Conservation (phyloP, 1,284 basidiomycete genomes). For the Ceratobasidium sp. region DNA sequence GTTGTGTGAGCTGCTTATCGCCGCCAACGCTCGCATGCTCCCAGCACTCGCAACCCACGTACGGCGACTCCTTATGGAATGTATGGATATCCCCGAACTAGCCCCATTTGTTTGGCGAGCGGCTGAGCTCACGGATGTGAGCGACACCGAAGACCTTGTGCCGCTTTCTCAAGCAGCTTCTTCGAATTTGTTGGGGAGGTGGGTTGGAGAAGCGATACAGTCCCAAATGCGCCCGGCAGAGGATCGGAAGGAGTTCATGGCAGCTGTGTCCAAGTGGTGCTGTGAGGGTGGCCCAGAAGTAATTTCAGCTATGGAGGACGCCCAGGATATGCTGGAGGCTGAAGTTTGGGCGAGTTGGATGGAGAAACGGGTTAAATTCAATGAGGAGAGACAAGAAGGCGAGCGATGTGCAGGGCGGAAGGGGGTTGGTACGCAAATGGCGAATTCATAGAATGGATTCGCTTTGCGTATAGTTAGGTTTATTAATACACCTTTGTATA, state of each 20-base stretch:
- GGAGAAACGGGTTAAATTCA: background rate
- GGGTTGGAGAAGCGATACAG: constrained; percentile 8
- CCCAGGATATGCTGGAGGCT: constrained; percentile 19
- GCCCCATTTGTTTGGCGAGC: constrained; percentile 25
- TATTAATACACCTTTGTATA: too few relatives aligned
- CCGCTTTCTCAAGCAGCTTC: background rate
- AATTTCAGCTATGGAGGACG: constrained; percentile 3
- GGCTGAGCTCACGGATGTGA: constrained; percentile 18
- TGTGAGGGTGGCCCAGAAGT: constrained; percentile 2
- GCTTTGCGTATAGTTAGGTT: background rate
- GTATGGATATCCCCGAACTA: constrained; percentile 15
- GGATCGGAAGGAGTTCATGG: constrained; percentile 3
- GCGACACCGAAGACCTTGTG: constrained; percentile 14
- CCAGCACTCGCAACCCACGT: constrained; percentile 10
- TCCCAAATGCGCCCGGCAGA: constrained; percentile 17
- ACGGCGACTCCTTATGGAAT: background rate
- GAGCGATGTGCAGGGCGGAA: background rate
- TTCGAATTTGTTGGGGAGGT: background rate
- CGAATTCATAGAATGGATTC: background rate
- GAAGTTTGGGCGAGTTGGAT: constrained; percentile 24
- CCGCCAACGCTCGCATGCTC: constrained; percentile 30
- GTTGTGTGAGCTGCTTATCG: constrained; percentile 29
- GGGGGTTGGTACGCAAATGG: background rate
- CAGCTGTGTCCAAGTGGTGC: constrained; percentile 22
- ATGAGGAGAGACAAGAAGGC: background rate